A percentile compares a stretch with the other conserved stretches of the same genome.
Evolutionary conservation across 371 early-diverging fungal species (phyloP).

Genomic region (Rhizopus sp.): DNA sequence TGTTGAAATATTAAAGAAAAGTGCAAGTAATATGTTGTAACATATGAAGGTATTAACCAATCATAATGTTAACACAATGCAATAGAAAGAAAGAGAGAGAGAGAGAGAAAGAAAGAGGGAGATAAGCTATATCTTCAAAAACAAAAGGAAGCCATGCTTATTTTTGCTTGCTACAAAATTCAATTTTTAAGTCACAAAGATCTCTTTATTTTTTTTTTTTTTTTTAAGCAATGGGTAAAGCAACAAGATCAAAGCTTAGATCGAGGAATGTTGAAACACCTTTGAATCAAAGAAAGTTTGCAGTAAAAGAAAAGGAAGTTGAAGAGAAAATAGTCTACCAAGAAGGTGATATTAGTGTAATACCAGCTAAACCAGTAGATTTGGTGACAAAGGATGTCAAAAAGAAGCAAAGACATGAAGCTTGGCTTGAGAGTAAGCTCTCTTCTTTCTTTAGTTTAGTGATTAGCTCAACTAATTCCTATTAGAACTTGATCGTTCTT

Average conservation of each 20-base stretch:
- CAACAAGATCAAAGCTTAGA: constrained; percentile 32
- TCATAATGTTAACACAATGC: too few species aligned
- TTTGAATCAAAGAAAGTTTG: constrained; percentile 26
- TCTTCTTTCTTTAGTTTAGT: too few species aligned
- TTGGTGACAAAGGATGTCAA: constrained; percentile 45
- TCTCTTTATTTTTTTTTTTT: constrained; percentile 13
- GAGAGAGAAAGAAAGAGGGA: too few species aligned
- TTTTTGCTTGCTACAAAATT: too few species aligned
- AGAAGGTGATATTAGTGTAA: constrained; percentile 18
- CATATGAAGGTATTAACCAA: too few species aligned
- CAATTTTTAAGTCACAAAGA: not conserved
- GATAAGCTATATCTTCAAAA: too few species aligned
- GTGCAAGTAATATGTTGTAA: too few species aligned
- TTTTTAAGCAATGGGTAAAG: constrained; percentile 47
- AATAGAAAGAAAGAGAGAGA: too few species aligned
- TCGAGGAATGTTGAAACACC: constrained; percentile 19
- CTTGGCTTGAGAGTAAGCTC: constrained; percentile 58
- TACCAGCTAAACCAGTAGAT: constrained; percentile 22
- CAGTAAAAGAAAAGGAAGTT: constrained; percentile 28
- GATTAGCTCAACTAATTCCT: too few species aligned
- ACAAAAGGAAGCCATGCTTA: too few species aligned
- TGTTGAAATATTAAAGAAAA: too few species aligned
- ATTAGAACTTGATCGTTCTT: constrained; percentile 56
- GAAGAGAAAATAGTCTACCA: constrained; percentile 20
- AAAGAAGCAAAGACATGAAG: constrained; percentile 58